A percentile compares a stretch with the other conserved stretches of the same genome.
Evolutionary conservation across 2,329 filamentous ascomycete genomes (phyloP).

Genomic region (Monilinia polystroma): DNA sequence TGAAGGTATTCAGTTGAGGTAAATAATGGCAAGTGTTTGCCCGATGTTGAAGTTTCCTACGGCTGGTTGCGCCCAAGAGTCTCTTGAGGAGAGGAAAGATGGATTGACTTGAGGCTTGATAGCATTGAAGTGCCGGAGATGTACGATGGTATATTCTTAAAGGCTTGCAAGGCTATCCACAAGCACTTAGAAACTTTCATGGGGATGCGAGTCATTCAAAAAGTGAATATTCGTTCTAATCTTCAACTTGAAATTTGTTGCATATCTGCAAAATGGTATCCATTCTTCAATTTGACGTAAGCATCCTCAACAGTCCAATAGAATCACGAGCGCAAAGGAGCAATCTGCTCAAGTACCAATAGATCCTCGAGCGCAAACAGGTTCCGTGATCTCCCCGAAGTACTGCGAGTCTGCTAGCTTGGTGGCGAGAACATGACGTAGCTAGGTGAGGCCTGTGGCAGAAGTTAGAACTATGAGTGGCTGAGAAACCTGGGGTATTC

Average conservation of each 20-base stretch:
- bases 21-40: neutral
- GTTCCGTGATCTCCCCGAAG: neutral
- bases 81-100: neutral
- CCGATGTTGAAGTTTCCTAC: neutral
- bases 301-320: neutral
- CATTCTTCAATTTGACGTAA: constrained; percentile 8
- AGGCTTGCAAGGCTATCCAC: neutral
- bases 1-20: neutral
- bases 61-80: neutral
- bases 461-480: neutral
- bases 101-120: neutral
- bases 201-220: neutral
- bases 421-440: neutral
- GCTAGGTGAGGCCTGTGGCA: neutral
- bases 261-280: neutral
- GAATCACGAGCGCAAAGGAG: neutral
- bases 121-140: neutral
- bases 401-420: neutral
- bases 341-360: neutral
- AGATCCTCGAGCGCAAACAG: neutral
- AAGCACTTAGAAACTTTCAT: neutral
- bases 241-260: neutral
- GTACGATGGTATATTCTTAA: neutral
- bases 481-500: neutral
- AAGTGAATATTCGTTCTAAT: neutral